Evolutionary conservation across 345 rosid species (phyloP).

Genomic region (Syzygium grande): DNA sequence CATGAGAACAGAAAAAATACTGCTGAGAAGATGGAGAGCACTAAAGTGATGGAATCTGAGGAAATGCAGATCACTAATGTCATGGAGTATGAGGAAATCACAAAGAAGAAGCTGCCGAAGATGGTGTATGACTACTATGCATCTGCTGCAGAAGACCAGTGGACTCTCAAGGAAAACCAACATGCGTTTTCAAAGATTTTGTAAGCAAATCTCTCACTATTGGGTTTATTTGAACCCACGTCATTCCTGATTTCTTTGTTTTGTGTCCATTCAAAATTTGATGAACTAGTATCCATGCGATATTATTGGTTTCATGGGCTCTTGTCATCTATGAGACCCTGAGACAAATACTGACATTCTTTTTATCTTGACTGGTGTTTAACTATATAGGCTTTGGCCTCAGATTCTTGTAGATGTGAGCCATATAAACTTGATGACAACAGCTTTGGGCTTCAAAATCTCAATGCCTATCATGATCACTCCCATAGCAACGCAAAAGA

Average conservation of each 20-base stretch:
- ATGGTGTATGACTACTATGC: constrained; percentile 92
- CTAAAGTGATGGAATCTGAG: constrained; percentile 80
- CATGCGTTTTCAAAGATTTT: constrained; percentile 78
- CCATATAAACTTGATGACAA: constrained; percentile 66
- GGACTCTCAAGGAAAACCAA: constrained; percentile 83
- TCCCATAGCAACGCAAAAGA: constrained; percentile 88
- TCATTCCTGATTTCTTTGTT: background rate
- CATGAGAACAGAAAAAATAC: no score
- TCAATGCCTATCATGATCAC: constrained; percentile 98
- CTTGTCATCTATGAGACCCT: background rate
- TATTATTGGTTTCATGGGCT: background rate
- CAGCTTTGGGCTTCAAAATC: constrained; percentile 72
- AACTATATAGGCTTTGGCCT: constrained; percentile 59
- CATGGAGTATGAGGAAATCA: constrained; percentile 69
- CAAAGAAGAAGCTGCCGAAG: constrained; percentile 82
- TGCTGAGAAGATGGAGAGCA: constrained; percentile 48
- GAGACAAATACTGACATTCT: background rate
- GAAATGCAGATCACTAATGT: constrained; percentile 70
- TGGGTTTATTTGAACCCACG: background rate
- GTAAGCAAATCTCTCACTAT: constrained; percentile 22
- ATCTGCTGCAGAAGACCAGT: constrained; percentile 90
- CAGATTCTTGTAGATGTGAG: constrained; percentile 83
- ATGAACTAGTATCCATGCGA: background rate
- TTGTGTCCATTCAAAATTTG: background rate
- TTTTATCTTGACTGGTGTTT: background rate